These are phyloP conservation scores for Cucumis variabilis DNA, from an alignment of 331 rosid genomes.

Conservation along the genomic window DNA sequence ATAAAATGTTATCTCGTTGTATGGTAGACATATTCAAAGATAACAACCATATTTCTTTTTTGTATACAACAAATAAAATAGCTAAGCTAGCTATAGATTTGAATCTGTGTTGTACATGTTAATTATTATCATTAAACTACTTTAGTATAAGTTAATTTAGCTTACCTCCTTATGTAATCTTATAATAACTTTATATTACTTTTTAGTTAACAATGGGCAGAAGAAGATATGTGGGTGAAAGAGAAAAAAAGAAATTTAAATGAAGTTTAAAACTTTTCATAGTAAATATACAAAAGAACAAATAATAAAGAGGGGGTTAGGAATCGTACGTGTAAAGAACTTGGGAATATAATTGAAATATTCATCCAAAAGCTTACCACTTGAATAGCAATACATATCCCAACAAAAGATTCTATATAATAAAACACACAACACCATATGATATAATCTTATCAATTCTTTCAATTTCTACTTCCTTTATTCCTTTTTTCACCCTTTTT, in stretches of 20 bases:
- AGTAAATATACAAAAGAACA: not conserved
- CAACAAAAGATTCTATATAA: not conserved
- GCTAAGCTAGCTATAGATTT: too few relatives aligned
- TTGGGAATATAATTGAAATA: conserved; percentile 6
- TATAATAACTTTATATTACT: not conserved
- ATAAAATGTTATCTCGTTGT: too few relatives aligned
- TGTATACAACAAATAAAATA: too few relatives aligned
- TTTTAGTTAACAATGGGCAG: not conserved
- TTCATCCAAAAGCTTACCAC: conserved; percentile 13
- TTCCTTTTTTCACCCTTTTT: not conserved
- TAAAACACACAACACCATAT: not conserved
- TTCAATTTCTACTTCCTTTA: conserved; percentile 7
- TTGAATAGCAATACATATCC: not conserved
- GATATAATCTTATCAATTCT: not conserved
- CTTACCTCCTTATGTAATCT: too few relatives aligned
- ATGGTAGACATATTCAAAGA: too few relatives aligned
- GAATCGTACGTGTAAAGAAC: conserved; percentile 5
- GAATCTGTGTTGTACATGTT: too few relatives aligned
- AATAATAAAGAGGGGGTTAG: not conserved
- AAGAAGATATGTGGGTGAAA: not conserved
- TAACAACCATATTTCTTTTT: too few relatives aligned
- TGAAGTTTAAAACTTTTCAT: not conserved
- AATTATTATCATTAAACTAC: too few relatives aligned
- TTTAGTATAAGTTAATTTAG: too few relatives aligned
- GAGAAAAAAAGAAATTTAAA: not conserved